Base-by-base conservation (phyloP, 2,329 filamentous ascomycete species). In the Aspergillus unguis region DNA sequence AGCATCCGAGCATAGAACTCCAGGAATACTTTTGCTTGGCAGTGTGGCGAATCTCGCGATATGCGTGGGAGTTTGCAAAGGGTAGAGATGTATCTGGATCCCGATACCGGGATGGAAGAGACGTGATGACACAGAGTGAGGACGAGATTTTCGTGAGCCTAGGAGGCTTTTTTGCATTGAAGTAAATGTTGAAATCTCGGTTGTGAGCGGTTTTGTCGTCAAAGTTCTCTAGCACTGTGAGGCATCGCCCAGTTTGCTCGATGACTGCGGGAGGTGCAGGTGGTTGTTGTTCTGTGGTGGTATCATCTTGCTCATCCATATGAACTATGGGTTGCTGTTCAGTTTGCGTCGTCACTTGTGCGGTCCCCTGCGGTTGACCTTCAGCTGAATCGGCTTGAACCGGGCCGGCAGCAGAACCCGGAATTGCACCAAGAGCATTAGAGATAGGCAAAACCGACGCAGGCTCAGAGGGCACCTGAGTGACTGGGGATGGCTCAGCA, bases 21-120 rank as follows among this genome's bases (percentile, higher is more conserved):
- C 90, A 99, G 53, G 83, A 83, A 69, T 91, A 92, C 41, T 89
- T 85, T 40, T 90, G 87, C 1, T 78, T 81, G 48, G 83, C 74
- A 10, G 95, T 79, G 50, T 86, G 83, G 63, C 89, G 86, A 42
- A 97, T 87, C 69, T 95, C 85, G 28, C 69, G 66, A 73, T 91
- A 96, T 0, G 91, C 92, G 57, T 86, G 82, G 40, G 84, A 77
- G 67, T 92, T 92, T 58, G 84, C 81, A 71, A 92, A 99, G 1
- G 86, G 84, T 11, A 97, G 79, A 0, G 89, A 88, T 0, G 92
- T 97, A 60, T 83, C 81, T 0, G 91, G 90, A 69, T 99, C 94
- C 26, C 85, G 83, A 71, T 95, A 97, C 50, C 84, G 84, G 9
- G 92, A 94, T 4, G 86, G 83, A 48, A 86, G 82, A 63, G 86